Percentiles rank a stretch among this genome's conserved stretches.
phyloP scores from a whole-genome alignment of 768 basidiomycete genomes.

The Leccinum pellstonianum region DNA sequence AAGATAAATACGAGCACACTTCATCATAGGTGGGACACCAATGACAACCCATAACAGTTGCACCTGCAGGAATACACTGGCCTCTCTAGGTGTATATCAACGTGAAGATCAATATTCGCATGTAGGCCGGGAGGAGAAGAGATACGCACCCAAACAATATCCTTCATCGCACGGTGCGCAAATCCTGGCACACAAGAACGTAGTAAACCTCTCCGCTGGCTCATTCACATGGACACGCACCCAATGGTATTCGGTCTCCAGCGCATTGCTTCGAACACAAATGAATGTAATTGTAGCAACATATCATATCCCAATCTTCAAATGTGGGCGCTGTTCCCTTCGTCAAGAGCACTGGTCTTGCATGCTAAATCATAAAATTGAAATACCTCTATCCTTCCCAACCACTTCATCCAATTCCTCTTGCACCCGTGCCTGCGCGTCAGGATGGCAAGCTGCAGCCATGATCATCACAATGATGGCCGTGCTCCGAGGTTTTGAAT shows the following conservation, averaged over 20 bases:
- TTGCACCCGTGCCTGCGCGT: constrained; percentile 46
- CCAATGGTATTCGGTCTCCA: constrained; percentile 33
- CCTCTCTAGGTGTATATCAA: not conserved
- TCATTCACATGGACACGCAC: constrained; percentile 19
- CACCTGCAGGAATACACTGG: not conserved
- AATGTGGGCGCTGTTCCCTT: constrained; percentile 33
- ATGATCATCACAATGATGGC: constrained; percentile 49
- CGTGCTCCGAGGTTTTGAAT: constrained; percentile 43
- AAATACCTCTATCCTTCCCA: constrained; percentile 34
- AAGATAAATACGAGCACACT: not conserved
- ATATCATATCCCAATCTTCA: constrained; percentile 28
- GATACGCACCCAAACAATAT: constrained; percentile 55
- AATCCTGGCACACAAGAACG: constrained; percentile 37
- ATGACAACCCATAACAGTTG: not conserved
- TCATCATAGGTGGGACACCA: not conserved
- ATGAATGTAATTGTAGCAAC: constrained; percentile 36
- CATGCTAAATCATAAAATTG: not conserved
- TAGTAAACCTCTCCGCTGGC: not conserved
- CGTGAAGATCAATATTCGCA: not conserved
- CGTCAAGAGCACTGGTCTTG: not conserved
- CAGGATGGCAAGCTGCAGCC: constrained; percentile 49
- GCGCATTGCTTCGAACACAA: constrained; percentile 34
- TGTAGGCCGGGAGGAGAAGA: not conserved
- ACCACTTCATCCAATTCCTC: constrained; percentile 51
- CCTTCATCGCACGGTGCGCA: constrained; percentile 58